phyloP scores from a whole-genome alignment of 1,139 yeast species.

The Eremothecium sinecaudum region DNA sequence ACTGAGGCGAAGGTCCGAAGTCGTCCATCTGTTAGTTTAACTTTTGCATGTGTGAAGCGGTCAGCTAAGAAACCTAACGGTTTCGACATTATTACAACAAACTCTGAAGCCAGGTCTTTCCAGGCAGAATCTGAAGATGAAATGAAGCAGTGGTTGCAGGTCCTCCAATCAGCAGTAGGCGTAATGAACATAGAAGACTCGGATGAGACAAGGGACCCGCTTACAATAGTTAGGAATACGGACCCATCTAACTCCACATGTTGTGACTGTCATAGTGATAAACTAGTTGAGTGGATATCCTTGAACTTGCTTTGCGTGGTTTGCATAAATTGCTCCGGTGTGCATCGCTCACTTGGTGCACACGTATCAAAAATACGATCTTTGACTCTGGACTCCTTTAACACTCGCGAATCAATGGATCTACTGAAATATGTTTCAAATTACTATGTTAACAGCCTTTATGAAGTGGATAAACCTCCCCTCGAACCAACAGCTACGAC shows the following conservation, averaged over 20 bases:
- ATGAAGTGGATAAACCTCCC: conserved; percentile 33
- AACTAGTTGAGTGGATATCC: conserved; percentile 81
- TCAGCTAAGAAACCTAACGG: conserved; percentile 32
- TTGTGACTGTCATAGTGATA: conserved; percentile 66
- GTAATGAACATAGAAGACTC: conserved; percentile 12
- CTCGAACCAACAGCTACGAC: conserved; percentile 33
- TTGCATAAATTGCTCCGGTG: conserved; percentile 73
- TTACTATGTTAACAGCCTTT: conserved; percentile 49
- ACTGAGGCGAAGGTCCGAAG: conserved; percentile 51
- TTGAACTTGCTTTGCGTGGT: conserved; percentile 62
- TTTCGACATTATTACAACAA: conserved; percentile 68
- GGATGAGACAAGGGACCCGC: conserved; percentile 18
- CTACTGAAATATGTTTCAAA: conserved; percentile 48
- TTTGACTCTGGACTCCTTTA: conserved; percentile 64
- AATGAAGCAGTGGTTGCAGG: conserved; percentile 58
- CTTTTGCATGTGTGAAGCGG: conserved; percentile 55
- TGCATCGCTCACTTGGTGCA: conserved; percentile 67
- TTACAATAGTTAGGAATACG: conserved; percentile 39
- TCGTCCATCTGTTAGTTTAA: conserved; percentile 62
- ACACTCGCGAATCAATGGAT: conserved; percentile 40
- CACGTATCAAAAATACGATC: conserved; percentile 72
- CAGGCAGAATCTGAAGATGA: conserved; percentile 71
- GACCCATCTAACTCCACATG: conserved; percentile 57
- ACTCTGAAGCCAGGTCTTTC: conserved; percentile 59
- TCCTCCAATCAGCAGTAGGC: conserved; percentile 25